Percentiles rank a stretch among this genome's conserved stretches.
These are phyloP conservation scores for Phoma sp. DNA, from an alignment of 2,329 filamentous ascomycete genomes.

Conservation along the genomic window DNA sequence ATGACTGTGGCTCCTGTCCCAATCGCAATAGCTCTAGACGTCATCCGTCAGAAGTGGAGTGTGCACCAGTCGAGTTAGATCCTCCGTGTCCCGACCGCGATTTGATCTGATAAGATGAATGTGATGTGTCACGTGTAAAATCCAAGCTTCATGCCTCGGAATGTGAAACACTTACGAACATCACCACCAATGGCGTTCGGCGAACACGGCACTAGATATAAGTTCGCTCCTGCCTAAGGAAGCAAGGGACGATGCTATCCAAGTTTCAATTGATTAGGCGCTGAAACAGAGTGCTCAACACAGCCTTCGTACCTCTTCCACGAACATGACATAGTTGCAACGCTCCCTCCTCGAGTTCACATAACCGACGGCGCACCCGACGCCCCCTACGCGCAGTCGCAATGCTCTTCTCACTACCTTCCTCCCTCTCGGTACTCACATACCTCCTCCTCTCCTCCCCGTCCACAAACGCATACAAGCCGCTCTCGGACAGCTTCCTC, in stretches of 20 bases:
- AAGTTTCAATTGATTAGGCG: slow-evolving; percentile 29
- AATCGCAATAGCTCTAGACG: neutral
- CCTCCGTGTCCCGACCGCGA: slow-evolving; percentile 19
- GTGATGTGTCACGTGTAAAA: slow-evolving; percentile 9
- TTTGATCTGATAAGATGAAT: slow-evolving; percentile 40
- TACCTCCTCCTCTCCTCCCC: slow-evolving; percentile 20
- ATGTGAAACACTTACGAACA: slow-evolving; percentile 11
- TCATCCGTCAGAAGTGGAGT: slow-evolving; percentile 3
- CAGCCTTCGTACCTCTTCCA: slow-evolving; percentile 1
- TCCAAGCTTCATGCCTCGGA: slow-evolving; percentile 2
- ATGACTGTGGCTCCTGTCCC: neutral
- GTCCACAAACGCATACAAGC: slow-evolving; percentile 57
- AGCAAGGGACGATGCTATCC: slow-evolving; percentile 15
- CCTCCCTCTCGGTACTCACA: slow-evolving; percentile 19
- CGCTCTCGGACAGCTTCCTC: slow-evolving; percentile 77
- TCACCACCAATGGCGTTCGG: slow-evolving; percentile 16
- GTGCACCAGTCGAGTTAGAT: slow-evolving; percentile 25
- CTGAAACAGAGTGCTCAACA: slow-evolving; percentile 19
- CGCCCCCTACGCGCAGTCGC: neutral
- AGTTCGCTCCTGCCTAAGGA: slow-evolving; percentile 19
- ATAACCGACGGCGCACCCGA: neutral
- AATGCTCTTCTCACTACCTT: slow-evolving; percentile 27
- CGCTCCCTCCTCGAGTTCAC: neutral
- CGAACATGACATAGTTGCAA: slow-evolving; percentile 2
- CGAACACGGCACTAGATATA: slow-evolving; percentile 22